Evolutionary conservation across 1,284 basidiomycete species (phyloP).

Genomic region (Leccinum fuscescens): DNA sequence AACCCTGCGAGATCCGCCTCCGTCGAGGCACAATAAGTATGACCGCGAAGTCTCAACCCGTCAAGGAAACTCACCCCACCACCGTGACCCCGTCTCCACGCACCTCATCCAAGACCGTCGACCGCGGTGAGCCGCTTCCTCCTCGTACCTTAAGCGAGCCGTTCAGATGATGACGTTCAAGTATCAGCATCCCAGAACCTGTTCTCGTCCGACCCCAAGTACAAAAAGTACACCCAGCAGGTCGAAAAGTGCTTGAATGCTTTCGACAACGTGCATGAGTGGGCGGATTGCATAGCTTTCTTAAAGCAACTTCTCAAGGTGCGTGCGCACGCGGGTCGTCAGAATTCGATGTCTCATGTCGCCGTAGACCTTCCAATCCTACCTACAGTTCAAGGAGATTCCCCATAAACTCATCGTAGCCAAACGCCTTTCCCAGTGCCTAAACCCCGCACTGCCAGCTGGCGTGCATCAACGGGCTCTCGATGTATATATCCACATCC

Average conservation of each 20-base stretch:
- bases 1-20: slow-evolving; percentile 13
- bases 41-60: slow-evolving; percentile 12
- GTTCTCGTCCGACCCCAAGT: slow-evolving; percentile 85
- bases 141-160: slow-evolving; percentile 1
- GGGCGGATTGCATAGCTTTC: slow-evolving; percentile 99
- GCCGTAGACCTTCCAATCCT: slow-evolving; percentile 83
- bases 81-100: slow-evolving; percentile 30
- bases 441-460: slow-evolving; percentile 94
- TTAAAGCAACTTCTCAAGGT: slow-evolving; percentile 92
- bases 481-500: slow-evolving; percentile 92
- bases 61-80: slow-evolving; percentile 23
- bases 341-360: neutral
- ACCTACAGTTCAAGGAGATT: slow-evolving; percentile 92
- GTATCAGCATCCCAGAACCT: slow-evolving; percentile 46
- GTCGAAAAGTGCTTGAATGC: slow-evolving; percentile 91
- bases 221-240: slow-evolving; percentile 89
- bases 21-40: slow-evolving; percentile 19
- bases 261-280: slow-evolving; percentile 97
- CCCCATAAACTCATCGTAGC: slow-evolving; percentile 93
- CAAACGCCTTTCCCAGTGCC: slow-evolving; percentile 93
- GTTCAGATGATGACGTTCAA: slow-evolving; percentile 1
- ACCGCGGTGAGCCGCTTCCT: slow-evolving; percentile 46
- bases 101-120: slow-evolving; percentile 39
- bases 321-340: neutral
- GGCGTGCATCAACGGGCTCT: slow-evolving; percentile 96